Percentiles rank a stretch among this genome's conserved stretches.
Conservation (phyloP, 192 early-diverging fungal species). For the Coemansia sp. region DNA sequence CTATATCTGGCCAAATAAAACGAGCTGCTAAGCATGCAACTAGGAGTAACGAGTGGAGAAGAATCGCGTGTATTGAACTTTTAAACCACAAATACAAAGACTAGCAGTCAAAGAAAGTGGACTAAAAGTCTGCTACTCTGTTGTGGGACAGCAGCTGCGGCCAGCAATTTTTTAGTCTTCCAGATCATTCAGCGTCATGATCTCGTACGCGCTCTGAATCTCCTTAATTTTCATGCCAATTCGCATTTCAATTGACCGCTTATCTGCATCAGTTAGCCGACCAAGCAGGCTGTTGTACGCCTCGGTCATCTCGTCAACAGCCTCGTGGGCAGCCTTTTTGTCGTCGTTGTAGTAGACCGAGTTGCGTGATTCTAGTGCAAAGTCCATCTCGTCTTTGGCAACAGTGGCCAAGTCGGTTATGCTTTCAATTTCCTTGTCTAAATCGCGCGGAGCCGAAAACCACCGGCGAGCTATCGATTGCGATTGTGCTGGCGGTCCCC, state of each 20-base stretch:
- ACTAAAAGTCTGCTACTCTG: background rate
- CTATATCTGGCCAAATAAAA: background rate
- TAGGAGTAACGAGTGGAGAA: too few species aligned
- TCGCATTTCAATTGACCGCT: conserved; percentile 19
- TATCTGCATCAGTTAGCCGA: conserved; percentile 29
- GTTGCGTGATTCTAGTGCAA: conserved; percentile 53
- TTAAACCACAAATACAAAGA: conserved; percentile 2
- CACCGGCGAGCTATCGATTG: background rate
- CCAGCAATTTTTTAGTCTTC: conserved; percentile 25
- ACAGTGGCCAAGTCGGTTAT: conserved; percentile 49
- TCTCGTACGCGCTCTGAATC: conserved; percentile 51
- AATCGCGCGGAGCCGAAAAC: conserved; percentile 6
- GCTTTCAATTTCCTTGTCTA: conserved; percentile 49
- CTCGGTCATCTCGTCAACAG: conserved; percentile 44
- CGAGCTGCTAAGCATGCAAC: background rate
- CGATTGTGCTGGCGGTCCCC: background rate
- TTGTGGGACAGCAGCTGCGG: background rate
- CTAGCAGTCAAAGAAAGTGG: background rate
- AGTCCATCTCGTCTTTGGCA: conserved; percentile 55
- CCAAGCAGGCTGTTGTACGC: conserved; percentile 32
- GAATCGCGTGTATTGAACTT: too few species aligned
- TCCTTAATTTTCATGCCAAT: conserved; percentile 55
- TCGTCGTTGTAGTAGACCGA: conserved; percentile 55
- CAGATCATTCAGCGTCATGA: conserved; percentile 47
- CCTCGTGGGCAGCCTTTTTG: conserved; percentile 44